Percentiles rank a stretch among this genome's conserved stretches.
These are phyloP conservation scores for Phytophthora europaea DNA, from an alignment of 352 stramenopile species.

Conservation along the genomic window DNA sequence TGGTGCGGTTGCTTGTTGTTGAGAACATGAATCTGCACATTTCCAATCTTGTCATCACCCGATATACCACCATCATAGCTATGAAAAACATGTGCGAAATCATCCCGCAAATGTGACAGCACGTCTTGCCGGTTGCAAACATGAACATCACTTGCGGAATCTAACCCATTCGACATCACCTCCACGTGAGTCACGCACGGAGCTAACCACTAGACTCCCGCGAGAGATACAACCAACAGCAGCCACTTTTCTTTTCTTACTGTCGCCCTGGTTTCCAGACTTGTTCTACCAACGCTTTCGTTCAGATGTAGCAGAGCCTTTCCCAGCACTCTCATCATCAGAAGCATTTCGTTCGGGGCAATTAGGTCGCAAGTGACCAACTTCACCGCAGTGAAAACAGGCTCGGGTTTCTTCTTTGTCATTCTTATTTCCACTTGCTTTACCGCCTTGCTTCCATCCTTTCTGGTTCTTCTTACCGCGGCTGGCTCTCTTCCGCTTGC, in stretches of 20 bases:
- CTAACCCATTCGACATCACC: constrained; percentile 16
- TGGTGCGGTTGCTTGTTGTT: neutral
- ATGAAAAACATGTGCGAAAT: neutral
- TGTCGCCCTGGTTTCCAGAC: neutral
- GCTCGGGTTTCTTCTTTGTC: neutral
- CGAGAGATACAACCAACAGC: constrained; percentile 7
- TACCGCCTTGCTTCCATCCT: too few species aligned
- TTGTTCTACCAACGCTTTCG: constrained; percentile 19
- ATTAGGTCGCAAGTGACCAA: constrained; percentile 15
- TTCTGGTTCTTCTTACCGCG: too few species aligned
- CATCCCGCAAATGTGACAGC: neutral
- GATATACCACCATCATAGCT: neutral
- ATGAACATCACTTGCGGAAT: constrained; percentile 12
- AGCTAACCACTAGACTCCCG: neutral
- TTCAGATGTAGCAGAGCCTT: constrained; percentile 8
- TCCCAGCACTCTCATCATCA: constrained; percentile 3
- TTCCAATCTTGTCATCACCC: neutral
- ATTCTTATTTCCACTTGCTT: too few species aligned
- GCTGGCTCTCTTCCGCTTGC: too few species aligned
- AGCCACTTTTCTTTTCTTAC: neutral
- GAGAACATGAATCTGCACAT: neutral
- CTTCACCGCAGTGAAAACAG: neutral
- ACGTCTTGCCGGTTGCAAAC: constrained; percentile 7
- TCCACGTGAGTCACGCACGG: constrained; percentile 2
- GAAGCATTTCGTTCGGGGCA: constrained; percentile 2